Percentiles rank a stretch among this genome's conserved stretches.
These are phyloP conservation scores for Colletotrichum euphorbiae DNA, from an alignment of 2,329 filamentous ascomycete species.

Conservation along the genomic window DNA sequence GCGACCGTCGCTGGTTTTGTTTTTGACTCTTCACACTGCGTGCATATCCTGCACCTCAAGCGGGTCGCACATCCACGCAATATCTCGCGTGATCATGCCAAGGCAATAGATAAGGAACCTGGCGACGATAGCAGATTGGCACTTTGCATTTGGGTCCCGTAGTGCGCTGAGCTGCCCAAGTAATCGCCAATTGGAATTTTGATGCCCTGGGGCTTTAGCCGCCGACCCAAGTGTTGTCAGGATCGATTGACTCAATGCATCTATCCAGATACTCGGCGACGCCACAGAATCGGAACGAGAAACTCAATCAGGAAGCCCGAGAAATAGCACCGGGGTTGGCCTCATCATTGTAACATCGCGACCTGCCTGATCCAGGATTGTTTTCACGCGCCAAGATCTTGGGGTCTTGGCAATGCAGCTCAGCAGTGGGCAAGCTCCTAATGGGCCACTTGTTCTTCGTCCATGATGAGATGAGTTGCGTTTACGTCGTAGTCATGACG, in stretches of 20 bases:
- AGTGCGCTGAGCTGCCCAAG: background rate
- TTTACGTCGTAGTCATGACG: no score
- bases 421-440: background rate
- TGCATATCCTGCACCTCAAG: background rate
- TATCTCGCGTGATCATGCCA: constrained; percentile 31
- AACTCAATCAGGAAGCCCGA: constrained; percentile 29
- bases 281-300: constrained; percentile 10
- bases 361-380: constrained; percentile 34
- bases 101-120: constrained; percentile 33
- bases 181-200: background rate
- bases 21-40: background rate
- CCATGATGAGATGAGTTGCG: no score
- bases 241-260: constrained; percentile 7
- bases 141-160: background rate
- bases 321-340: background rate
- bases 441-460: background rate
- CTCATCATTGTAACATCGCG: background rate
- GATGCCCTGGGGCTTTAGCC: background rate
- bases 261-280: background rate
- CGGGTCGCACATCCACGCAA: background rate
- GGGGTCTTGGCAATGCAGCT: constrained; percentile 2
- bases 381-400: constrained; percentile 12
- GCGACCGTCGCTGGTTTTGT: no score
- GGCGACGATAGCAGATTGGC: constrained; percentile 3
- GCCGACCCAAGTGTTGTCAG: background rate